phyloP scores from a whole-genome alignment of 345 rosid genomes.

The Aurinia saxatilis region DNA sequence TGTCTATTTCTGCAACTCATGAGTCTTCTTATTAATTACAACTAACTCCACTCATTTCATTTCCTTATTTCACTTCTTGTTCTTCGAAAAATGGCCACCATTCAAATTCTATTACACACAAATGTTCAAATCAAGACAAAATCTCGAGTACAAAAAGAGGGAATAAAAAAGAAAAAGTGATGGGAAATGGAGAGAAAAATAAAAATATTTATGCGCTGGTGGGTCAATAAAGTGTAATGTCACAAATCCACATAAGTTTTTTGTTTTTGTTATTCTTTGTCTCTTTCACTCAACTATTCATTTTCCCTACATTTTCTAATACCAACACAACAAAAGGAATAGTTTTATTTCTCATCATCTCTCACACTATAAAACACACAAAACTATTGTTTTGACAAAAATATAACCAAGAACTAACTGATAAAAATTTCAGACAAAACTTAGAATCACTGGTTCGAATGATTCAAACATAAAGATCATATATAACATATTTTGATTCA shows the following conservation, averaged over 20 bases:
- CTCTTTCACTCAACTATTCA: constrained; percentile 27
- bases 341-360: neutral
- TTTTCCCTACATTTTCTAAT: constrained; percentile 1
- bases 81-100: neutral
- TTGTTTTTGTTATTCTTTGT: constrained; percentile 11
- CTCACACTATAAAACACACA: neutral
- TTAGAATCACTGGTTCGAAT: too few species aligned
- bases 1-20: neutral
- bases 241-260: constrained; percentile 29
- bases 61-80: neutral
- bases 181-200: constrained; percentile 17
- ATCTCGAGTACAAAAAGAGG: constrained; percentile 1
- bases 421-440: too few species aligned
- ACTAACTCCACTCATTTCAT: constrained; percentile 3
- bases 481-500: too few species aligned
- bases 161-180: constrained; percentile 14
- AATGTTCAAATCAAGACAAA: constrained; percentile 26
- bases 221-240: constrained; percentile 29
- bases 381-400: neutral
- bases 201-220: constrained; percentile 24
- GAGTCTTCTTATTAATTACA: neutral
- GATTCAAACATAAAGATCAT: too few species aligned
- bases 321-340: constrained; percentile 25
- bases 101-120: neutral
- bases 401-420: too few species aligned